Percentiles rank a stretch among this genome's conserved stretches.
Evolutionary conservation across 331 rosid genomes (phyloP).

Genomic region (Cydonia oblonga): DNA sequence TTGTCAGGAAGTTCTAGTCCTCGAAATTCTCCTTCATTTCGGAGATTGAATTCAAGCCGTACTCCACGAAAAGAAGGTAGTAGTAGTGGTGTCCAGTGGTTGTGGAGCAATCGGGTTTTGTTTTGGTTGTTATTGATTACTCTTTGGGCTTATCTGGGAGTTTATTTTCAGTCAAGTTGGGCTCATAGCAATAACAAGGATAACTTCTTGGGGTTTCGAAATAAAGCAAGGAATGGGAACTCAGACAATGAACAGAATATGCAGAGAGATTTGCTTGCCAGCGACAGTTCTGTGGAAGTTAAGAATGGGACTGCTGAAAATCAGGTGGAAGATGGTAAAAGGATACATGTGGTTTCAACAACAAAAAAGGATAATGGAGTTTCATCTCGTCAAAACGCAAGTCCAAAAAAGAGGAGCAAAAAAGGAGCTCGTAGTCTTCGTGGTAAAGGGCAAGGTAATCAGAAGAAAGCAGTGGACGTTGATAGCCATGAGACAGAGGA

Average conservation of each 20-base stretch:
- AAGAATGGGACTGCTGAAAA: constrained; percentile 22
- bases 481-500: constrained; percentile 30
- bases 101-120: constrained; percentile 46
- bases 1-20: constrained; percentile 53
- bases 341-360: constrained; percentile 33
- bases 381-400: constrained; percentile 24
- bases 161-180: constrained; percentile 77
- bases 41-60: constrained; percentile 38
- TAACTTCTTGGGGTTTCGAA: constrained; percentile 36
- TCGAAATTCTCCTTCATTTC: constrained; percentile 54
- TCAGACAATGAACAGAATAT: constrained; percentile 27
- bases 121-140: constrained; percentile 72
- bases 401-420: constrained; percentile 42
- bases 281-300: constrained; percentile 14
- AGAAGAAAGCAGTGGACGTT: constrained; percentile 21
- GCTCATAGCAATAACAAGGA: constrained; percentile 47
- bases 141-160: constrained; percentile 80
- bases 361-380: constrained; percentile 26
- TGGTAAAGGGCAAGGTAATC: constrained; percentile 38
- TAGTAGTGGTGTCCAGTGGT: constrained; percentile 39
- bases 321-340: constrained; percentile 19
- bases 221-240: constrained; percentile 19
- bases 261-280: constrained; percentile 23
- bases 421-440: constrained; percentile 22
- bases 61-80: constrained; percentile 58